Percentiles rank a stretch among this genome's conserved stretches.
Conservation (phyloP, 225 moss, liverwort and hornwort genomes). For the Sphagnum contortum region DNA sequence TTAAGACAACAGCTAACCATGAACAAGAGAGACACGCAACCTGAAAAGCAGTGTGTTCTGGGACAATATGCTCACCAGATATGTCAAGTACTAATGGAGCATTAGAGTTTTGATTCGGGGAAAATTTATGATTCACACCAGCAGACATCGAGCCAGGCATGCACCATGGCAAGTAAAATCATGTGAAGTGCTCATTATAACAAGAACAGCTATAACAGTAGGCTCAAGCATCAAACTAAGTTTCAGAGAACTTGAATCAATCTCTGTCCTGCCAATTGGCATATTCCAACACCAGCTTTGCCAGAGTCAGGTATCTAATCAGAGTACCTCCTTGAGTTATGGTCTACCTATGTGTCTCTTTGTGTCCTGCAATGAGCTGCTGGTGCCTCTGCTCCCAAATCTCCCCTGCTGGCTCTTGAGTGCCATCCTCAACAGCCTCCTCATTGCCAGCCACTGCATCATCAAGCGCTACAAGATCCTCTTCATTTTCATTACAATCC, state of each 20-base stretch:
- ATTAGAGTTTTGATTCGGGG: no score
- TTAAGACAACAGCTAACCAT: no score
- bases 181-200: no score
- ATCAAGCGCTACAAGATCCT: constrained; percentile 23
- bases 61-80: no score
- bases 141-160: no score
- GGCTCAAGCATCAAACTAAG: constrained; percentile 20
- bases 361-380: constrained; percentile 27
- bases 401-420: constrained; percentile 31
- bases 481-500: constrained; percentile 15
- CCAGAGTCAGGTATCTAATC: constrained; percentile 19
- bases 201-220: no score
- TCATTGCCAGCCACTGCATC: constrained; percentile 20
- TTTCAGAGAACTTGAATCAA: constrained; percentile 7
- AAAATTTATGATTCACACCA: no score
- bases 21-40: no score
- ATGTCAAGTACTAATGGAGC: no score
- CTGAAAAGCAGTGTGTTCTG: no score
- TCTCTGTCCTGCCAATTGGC: constrained; percentile 7
- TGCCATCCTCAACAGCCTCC: constrained; percentile 17
- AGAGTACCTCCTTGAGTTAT: constrained; percentile 5
- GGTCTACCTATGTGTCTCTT: constrained; percentile 36
- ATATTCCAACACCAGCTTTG: constrained; percentile 13
- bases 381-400: constrained; percentile 18
- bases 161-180: no score